Conservation (phyloP, 345 rosid genomes). For the Lepidium sativum region DNA sequence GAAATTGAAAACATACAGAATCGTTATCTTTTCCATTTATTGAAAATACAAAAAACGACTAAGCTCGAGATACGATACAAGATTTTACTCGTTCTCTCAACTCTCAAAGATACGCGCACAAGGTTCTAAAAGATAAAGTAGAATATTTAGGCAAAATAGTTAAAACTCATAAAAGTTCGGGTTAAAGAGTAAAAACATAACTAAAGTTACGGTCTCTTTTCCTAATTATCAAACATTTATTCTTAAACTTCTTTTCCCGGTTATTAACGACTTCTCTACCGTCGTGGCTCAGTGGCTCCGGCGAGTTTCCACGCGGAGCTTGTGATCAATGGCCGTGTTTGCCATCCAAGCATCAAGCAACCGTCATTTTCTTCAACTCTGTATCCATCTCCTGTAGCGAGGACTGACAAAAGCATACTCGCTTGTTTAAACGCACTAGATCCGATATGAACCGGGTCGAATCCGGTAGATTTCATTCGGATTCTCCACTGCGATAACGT, state of each 20-base stretch:
- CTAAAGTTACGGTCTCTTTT: conserved; percentile 17
- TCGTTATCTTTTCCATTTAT: conserved; percentile 26
- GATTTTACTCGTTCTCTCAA: conserved; percentile 14
- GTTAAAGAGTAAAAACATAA: conserved; percentile 22
- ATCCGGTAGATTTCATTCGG: conserved; percentile 47
- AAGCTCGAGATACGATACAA: conserved; percentile 23
- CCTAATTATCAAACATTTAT: conserved; percentile 1
- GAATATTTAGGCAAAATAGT: conserved; percentile 10
- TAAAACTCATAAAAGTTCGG: neutral
- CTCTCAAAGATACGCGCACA: too few species aligned
- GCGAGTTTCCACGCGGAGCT: conserved; percentile 72
- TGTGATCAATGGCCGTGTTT: conserved; percentile 65
- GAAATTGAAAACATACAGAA: conserved; percentile 10
- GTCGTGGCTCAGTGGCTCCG: conserved; percentile 3
- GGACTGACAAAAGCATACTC: conserved; percentile 60
- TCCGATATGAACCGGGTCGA: conserved; percentile 58
- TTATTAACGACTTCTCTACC: conserved; percentile 2
- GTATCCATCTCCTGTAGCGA: conserved; percentile 69
- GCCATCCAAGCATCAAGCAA: conserved; percentile 80
- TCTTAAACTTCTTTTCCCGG: neutral
- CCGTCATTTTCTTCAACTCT: conserved; percentile 74
- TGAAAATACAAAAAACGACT: neutral
- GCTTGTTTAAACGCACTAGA: conserved; percentile 88
- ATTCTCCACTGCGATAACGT: conserved; percentile 53
- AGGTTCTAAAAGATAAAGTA: conserved; percentile 19